Percentiles rank a stretch among this genome's conserved stretches.
These are phyloP conservation scores for Monascus ruber DNA, from an alignment of 2,329 filamentous ascomycete genomes.

Conservation along the genomic window DNA sequence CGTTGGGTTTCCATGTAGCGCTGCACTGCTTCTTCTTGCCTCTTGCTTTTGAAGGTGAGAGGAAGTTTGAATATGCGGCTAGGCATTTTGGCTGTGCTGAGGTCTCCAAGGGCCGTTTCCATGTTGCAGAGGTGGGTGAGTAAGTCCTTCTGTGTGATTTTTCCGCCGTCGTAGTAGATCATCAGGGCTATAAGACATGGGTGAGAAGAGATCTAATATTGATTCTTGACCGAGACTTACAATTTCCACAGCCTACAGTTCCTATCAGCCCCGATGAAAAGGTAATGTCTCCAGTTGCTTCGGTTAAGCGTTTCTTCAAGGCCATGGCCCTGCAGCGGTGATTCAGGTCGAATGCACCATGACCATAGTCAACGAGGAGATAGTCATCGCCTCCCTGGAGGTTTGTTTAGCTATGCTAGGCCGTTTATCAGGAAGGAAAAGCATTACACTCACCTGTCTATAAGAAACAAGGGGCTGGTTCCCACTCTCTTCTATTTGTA, in stretches of 20 bases:
- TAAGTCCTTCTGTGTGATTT: conserved; percentile 26
- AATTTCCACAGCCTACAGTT: conserved; percentile 40
- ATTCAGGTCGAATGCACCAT: conserved; percentile 46
- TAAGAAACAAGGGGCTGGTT: conserved; percentile 31
- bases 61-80: conserved; percentile 36
- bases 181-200: conserved; percentile 21
- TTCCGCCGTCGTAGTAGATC: conserved; percentile 36
- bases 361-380: conserved; percentile 47
- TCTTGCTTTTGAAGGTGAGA: conserved; percentile 29
- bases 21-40: conserved; percentile 40
- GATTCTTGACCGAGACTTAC: conserved; percentile 6
- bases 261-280: conserved; percentile 36
- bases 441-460: conserved; percentile 18
- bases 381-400: conserved; percentile 40
- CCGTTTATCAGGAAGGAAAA: no score
- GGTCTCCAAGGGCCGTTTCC: conserved; percentile 29
- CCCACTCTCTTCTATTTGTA: conserved; percentile 22
- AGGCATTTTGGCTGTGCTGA: conserved; percentile 30
- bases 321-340: conserved; percentile 45
- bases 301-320: conserved; percentile 37
- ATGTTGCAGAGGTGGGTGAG: conserved; percentile 25
- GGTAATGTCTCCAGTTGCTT: conserved; percentile 20
- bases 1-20: conserved; percentile 53
- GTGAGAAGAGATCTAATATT: background rate
- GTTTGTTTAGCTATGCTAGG: background rate